A percentile compares a stretch with the other conserved stretches of the same genome.
These are phyloP conservation scores for Quercus variabilis DNA, from an alignment of 306 rosid genomes.

Conservation along the genomic window DNA sequence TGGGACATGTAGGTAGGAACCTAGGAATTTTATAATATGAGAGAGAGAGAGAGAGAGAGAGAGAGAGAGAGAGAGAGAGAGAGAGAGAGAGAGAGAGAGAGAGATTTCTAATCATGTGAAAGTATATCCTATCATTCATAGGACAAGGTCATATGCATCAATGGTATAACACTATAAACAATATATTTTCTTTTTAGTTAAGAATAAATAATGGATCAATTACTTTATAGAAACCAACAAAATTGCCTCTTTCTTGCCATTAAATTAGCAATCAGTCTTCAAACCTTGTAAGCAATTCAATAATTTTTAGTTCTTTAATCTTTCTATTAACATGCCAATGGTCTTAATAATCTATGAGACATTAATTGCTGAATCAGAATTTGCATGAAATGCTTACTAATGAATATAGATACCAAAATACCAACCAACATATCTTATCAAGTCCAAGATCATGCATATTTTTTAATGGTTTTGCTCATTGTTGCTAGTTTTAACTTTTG, in stretches of 20 bases:
- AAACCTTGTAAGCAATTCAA: neutral
- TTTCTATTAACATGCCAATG: neutral
- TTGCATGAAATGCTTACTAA: neutral
- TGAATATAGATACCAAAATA: neutral
- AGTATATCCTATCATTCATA: neutral
- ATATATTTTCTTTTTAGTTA: neutral
- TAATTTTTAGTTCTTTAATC: neutral
- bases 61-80: no score
- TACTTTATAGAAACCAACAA: neutral
- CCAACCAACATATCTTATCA: neutral
- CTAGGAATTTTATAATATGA: neutral
- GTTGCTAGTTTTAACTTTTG: neutral
- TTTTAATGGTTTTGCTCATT: neutral
- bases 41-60: no score
- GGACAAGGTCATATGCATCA: neutral
- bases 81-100: neutral
- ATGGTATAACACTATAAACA: neutral
- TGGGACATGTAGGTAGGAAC: neutral
- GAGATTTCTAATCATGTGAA: neutral
- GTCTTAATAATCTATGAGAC: neutral
- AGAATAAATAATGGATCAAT: no score
- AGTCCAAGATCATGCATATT: neutral
- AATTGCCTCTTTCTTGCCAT: neutral
- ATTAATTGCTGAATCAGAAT: neutral
- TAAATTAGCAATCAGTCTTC: neutral